A percentile compares a stretch with the other conserved stretches of the same genome.
phyloP scores from a whole-genome alignment of 2,329 filamentous ascomycete species.

The Corynespora cassiicola region DNA sequence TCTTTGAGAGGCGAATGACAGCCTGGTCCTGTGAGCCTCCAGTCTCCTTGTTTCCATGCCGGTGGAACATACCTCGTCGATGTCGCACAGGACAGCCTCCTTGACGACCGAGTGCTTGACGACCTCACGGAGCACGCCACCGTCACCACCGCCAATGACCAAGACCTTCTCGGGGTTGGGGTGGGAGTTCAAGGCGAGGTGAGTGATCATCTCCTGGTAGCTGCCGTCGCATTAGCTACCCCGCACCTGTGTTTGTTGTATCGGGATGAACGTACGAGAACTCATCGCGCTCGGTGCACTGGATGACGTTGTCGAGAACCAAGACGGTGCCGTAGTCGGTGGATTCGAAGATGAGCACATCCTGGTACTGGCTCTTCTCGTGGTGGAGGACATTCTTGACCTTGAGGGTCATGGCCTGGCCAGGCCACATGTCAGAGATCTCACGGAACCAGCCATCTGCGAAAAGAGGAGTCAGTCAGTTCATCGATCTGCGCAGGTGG shows the following conservation, averaged over 20 bases:
- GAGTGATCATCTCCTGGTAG: conserved; percentile 99
- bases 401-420: conserved; percentile 90
- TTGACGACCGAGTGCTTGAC: conserved; percentile 99
- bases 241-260: not conserved
- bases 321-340: conserved; percentile 96
- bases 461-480: conserved; percentile 15
- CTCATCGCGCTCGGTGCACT: conserved; percentile 97
- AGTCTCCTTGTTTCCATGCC: not conserved
- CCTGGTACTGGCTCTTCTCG: conserved; percentile 99
- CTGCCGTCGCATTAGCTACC: conserved; percentile 40
- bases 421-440: conserved; percentile 98
- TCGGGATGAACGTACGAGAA: conserved; percentile 74
- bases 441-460: conserved; percentile 99
- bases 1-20: conserved; percentile 97
- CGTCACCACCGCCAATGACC: conserved; percentile 97
- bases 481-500: no score
- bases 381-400: conserved; percentile 98
- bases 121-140: conserved; percentile 95
- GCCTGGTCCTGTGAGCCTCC: conserved; percentile 56
- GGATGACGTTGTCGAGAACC: conserved; percentile 98
- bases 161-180: conserved; percentile 98
- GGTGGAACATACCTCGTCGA: conserved; percentile 83
- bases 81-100: conserved; percentile 96
- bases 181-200: conserved; percentile 98
- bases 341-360: conserved; percentile 98